phyloP scores from a whole-genome alignment of 768 basidiomycete genomes.

The Clathrus columnatus region DNA sequence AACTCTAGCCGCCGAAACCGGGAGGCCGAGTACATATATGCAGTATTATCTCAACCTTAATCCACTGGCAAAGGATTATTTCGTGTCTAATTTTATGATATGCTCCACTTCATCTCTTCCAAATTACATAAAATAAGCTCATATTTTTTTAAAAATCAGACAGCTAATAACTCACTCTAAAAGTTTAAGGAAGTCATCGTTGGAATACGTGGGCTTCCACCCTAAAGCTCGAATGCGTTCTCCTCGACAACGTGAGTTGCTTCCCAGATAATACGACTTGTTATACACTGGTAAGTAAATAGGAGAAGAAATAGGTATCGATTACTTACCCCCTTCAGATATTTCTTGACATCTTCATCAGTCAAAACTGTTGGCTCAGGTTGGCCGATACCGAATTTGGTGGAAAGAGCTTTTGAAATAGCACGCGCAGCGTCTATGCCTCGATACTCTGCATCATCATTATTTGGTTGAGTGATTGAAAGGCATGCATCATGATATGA shows the following conservation, averaged over 20 bases:
- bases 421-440: conserved; percentile 33
- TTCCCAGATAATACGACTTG: conserved; percentile 27
- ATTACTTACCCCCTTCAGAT: conserved; percentile 25
- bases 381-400: conserved; percentile 29
- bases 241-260: conserved; percentile 37
- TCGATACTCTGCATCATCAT: conserved; percentile 30
- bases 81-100: neutral
- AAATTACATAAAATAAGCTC: neutral
- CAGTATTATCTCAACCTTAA: too few relatives aligned
- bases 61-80: too few relatives aligned
- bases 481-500: neutral
- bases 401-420: conserved; percentile 29
- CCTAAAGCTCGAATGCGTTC: conserved; percentile 37
- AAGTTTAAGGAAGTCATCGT: conserved; percentile 32
- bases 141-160: neutral
- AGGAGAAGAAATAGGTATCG: neutral
- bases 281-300: neutral
- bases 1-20: too few relatives aligned
- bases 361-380: conserved; percentile 40
- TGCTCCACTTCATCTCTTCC: neutral
- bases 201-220: conserved; percentile 42
- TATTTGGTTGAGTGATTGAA: neutral
- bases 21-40: too few relatives aligned
- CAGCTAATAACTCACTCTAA: conserved; percentile 15
- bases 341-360: conserved; percentile 36